Conservation (phyloP, 495 filamentous ascomycete genomes). For the Daldinia childiae region DNA sequence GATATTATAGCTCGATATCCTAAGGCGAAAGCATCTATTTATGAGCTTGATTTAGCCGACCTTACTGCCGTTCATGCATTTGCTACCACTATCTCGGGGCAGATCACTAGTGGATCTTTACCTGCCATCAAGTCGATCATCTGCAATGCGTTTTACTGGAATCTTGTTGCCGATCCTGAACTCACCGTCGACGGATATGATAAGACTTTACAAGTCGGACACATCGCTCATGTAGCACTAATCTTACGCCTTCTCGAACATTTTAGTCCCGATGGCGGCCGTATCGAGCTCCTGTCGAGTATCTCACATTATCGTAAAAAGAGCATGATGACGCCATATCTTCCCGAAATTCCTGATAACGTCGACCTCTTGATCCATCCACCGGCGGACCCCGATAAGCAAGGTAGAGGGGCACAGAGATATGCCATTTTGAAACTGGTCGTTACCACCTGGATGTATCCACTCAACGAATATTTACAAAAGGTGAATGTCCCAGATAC, state of each 20-base stretch:
- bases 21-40: not conserved
- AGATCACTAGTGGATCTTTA: constrained; percentile 44
- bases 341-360: constrained; percentile 27
- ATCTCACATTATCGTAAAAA: constrained; percentile 52
- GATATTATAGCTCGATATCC: not conserved
- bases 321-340: constrained; percentile 30
- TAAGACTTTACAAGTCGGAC: constrained; percentile 53
- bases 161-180: constrained; percentile 49
- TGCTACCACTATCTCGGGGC: constrained; percentile 35
- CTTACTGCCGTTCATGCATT: constrained; percentile 51
- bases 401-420: constrained; percentile 40
- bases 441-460: constrained; percentile 53
- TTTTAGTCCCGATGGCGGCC: constrained; percentile 50
- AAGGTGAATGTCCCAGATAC: constrained; percentile 35
- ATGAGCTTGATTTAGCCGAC: constrained; percentile 40
- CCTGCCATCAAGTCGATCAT: constrained; percentile 53
- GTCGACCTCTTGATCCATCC: constrained; percentile 19
- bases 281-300: constrained; percentile 53
- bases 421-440: constrained; percentile 56
- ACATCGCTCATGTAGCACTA: constrained; percentile 55
- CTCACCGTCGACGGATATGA: constrained; percentile 54
- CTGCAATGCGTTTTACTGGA: constrained; percentile 59
- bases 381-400: constrained; percentile 4
- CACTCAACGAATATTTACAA: constrained; percentile 52
- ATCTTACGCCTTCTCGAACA: constrained; percentile 52